phyloP scores from a whole-genome alignment of 352 stramenopile genomes.

The Pythium plurisporium region DNA sequence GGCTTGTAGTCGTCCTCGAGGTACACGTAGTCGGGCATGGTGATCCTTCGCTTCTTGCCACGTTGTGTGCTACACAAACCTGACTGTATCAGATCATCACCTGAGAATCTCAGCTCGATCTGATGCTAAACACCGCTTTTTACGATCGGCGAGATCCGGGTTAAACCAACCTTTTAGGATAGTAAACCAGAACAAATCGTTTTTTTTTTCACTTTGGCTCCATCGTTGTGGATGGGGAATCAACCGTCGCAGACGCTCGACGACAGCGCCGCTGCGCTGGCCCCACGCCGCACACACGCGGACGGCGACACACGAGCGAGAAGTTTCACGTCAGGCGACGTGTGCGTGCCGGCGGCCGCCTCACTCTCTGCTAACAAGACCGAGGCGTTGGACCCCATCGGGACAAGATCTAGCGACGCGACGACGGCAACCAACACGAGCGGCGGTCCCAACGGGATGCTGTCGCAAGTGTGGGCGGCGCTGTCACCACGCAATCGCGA shows the following conservation, averaged over 20 bases:
- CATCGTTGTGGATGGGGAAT: conserved; percentile 18
- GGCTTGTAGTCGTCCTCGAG: conserved; percentile 17
- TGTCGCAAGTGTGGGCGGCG: conserved; percentile 22
- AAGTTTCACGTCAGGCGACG: conserved; percentile 1
- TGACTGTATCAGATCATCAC: conserved; percentile 20
- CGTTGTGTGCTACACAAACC: background rate
- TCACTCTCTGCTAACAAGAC: too few species aligned
- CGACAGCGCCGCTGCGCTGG: background rate
- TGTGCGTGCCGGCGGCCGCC: background rate
- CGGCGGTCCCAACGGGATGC: conserved; percentile 7
- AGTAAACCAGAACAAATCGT: too few species aligned
- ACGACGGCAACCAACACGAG: background rate
- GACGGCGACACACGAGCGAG: conserved; percentile 1
- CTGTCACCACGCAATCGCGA: conserved; percentile 16
- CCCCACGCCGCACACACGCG: background rate
- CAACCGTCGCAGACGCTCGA: conserved; percentile 19
- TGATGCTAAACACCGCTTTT: too few species aligned
- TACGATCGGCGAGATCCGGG: too few species aligned
- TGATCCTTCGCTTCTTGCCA: background rate
- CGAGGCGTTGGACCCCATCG: too few species aligned
- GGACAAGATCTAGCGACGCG: background rate
- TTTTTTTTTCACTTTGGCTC: too few species aligned
- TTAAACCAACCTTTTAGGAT: too few species aligned
- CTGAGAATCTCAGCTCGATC: conserved; percentile 1
- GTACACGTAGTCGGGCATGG: conserved; percentile 12